Evolutionary conservation across 208 protist genomes (phyloP).

Genomic region (Trypanosoma brucei): DNA sequence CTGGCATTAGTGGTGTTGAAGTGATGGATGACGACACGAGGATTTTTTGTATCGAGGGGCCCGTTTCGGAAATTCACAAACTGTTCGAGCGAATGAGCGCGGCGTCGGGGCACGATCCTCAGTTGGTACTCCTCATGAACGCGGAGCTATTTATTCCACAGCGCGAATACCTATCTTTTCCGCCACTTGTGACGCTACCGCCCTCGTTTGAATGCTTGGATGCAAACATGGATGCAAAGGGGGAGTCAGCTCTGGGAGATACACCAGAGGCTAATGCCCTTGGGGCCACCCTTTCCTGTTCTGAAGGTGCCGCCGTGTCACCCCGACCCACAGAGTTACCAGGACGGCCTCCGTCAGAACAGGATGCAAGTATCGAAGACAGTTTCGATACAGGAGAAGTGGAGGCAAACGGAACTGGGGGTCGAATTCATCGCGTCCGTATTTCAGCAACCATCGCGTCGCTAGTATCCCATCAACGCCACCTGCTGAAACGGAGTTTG

Average conservation of each 20-base stretch:
- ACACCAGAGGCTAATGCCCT: too few relatives aligned
- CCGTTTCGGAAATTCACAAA: conserved; percentile 62
- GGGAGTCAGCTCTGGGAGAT: too few relatives aligned
- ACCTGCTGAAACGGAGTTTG: conserved; percentile 64
- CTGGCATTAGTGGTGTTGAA: conserved; percentile 83
- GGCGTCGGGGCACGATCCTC: conserved; percentile 17
- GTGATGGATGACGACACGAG: conserved; percentile 69
- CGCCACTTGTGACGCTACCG: conserved; percentile 71
- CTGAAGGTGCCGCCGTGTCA: too few relatives aligned
- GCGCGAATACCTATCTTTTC: conserved; percentile 63
- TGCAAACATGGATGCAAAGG: not conserved
- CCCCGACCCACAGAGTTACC: not conserved
- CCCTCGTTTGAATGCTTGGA: not conserved
- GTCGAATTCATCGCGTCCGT: conserved; percentile 80
- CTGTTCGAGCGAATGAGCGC: conserved; percentile 29
- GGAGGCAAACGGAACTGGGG: conserved; percentile 76
- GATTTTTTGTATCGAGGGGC: conserved; percentile 75
- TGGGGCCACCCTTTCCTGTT: too few relatives aligned
- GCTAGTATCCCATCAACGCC: conserved; percentile 46
- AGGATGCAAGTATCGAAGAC: conserved; percentile 20
- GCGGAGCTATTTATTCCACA: conserved; percentile 68
- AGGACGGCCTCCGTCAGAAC: not conserved
- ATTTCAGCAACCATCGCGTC: conserved; percentile 42
- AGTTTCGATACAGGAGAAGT: conserved; percentile 25
- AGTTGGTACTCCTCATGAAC: conserved; percentile 66